phyloP scores from a whole-genome alignment of 306 rosid species.

The Astragalus membranaceus region DNA sequence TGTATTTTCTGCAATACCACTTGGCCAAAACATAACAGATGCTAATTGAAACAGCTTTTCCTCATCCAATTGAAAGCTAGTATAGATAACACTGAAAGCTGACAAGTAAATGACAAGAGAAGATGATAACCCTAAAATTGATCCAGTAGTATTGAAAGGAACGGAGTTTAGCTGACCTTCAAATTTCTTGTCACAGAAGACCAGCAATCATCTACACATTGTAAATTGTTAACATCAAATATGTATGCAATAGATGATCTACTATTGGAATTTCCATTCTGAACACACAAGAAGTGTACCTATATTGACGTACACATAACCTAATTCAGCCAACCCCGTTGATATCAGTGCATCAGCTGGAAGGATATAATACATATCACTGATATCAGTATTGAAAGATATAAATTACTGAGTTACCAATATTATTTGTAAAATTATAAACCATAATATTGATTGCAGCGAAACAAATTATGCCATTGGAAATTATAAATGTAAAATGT shows the following conservation, averaged over 20 bases:
- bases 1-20: constrained; percentile 1
- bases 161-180: constrained; percentile 43
- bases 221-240: constrained; percentile 11
- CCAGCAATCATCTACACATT: constrained; percentile 96
- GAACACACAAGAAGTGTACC: constrained; percentile 41
- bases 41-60: background rate
- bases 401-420: background rate
- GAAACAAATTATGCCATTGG: background rate
- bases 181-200: constrained; percentile 37
- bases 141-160: background rate
- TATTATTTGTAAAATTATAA: background rate
- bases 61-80: constrained; percentile 9
- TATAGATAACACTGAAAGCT: constrained; percentile 10
- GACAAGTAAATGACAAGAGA: background rate
- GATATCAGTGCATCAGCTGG: constrained; percentile 92
- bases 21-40: background rate
- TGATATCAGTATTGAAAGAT: constrained; percentile 9
- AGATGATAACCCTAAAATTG: background rate
- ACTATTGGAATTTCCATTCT: constrained; percentile 1
- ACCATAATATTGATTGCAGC: background rate
- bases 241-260: constrained; percentile 1
- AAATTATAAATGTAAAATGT: background rate
- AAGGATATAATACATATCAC: constrained; percentile 15
- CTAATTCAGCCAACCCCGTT: constrained; percentile 83
- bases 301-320: constrained; percentile 75